Evolutionary conservation across 2,329 filamentous ascomycete genomes (phyloP).

Genomic region (Decorospora gaudefroyi): DNA sequence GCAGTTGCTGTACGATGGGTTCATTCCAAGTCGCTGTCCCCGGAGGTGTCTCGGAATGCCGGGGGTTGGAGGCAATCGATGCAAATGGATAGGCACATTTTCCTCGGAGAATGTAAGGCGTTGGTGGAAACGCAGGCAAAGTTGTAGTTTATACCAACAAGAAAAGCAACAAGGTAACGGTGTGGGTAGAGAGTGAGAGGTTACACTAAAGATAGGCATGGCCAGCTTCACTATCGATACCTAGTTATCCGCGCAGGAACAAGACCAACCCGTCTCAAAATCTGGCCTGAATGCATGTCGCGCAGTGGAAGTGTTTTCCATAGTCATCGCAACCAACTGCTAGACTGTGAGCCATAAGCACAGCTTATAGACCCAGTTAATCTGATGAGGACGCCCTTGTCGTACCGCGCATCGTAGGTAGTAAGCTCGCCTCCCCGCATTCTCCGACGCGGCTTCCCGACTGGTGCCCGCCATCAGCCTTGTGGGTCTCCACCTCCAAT

Average conservation of each 20-base stretch:
- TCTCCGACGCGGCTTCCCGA: constrained; percentile 15
- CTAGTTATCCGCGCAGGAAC: no score
- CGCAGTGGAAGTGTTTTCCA: no score
- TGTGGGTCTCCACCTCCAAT: constrained; percentile 20
- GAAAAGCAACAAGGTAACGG: background rate
- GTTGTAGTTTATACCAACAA: constrained; percentile 1
- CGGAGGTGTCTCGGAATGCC: background rate
- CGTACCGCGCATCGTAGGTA: no score
- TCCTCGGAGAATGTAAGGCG: constrained; percentile 14
- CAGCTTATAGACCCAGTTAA: background rate
- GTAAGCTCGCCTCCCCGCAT: constrained; percentile 23
- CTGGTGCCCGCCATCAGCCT: constrained; percentile 1
- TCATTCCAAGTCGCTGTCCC: constrained; percentile 5
- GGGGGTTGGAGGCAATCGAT: constrained; percentile 12
- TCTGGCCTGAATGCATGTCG: no score
- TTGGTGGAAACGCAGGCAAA: constrained; percentile 6
- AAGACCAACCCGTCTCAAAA: no score
- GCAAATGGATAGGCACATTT: constrained; percentile 26
- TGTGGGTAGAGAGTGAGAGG: no score
- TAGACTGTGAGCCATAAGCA: background rate
- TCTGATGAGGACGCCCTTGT: background rate
- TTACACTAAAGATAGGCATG: no score
- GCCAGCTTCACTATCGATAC: no score
- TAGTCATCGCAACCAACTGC: no score
- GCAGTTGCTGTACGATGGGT: constrained; percentile 48